phyloP scores from a whole-genome alignment of 2,329 filamentous ascomycete genomes.

The Cladorrhinum sp. region DNA sequence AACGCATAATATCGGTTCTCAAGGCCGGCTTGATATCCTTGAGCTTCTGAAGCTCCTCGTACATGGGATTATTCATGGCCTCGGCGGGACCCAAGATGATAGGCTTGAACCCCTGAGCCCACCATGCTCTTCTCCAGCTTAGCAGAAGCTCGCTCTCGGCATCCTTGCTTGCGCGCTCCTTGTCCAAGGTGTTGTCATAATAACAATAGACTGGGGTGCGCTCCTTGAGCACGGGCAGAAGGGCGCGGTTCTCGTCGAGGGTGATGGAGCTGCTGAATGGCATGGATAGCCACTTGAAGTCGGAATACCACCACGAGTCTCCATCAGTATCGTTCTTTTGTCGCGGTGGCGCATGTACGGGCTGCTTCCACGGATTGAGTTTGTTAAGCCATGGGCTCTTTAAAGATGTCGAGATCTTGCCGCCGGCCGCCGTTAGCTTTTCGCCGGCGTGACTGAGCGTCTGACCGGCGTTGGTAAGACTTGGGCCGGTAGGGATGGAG shows the following conservation, averaged over 20 bases:
- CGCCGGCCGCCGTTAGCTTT: conserved; percentile 46
- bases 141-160: conserved; percentile 77
- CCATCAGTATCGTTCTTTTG: conserved; percentile 77
- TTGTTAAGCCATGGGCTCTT: conserved; percentile 48
- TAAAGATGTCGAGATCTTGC: conserved; percentile 46
- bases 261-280: conserved; percentile 81
- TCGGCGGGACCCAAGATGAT: conserved; percentile 76
- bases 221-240: conserved; percentile 72
- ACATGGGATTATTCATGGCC: conserved; percentile 78
- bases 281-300: conserved; percentile 81
- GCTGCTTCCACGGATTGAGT: conserved; percentile 65
- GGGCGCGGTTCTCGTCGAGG: conserved; percentile 76
- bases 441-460: not conserved
- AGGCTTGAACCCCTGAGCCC: conserved; percentile 87
- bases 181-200: conserved; percentile 67
- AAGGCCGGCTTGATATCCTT: conserved; percentile 59
- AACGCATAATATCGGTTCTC: conserved; percentile 71
- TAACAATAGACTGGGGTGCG: conserved; percentile 85
- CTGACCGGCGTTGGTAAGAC: conserved; percentile 17
- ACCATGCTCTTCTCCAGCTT: conserved; percentile 91
- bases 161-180: conserved; percentile 61
- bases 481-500: conserved; percentile 46
- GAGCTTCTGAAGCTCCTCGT: conserved; percentile 62
- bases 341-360: conserved; percentile 67
- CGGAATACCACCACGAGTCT: conserved; percentile 78